Evolutionary conservation across 202 grass and related monocot genomes (phyloP).

Genomic region (Musa balbisiana): DNA sequence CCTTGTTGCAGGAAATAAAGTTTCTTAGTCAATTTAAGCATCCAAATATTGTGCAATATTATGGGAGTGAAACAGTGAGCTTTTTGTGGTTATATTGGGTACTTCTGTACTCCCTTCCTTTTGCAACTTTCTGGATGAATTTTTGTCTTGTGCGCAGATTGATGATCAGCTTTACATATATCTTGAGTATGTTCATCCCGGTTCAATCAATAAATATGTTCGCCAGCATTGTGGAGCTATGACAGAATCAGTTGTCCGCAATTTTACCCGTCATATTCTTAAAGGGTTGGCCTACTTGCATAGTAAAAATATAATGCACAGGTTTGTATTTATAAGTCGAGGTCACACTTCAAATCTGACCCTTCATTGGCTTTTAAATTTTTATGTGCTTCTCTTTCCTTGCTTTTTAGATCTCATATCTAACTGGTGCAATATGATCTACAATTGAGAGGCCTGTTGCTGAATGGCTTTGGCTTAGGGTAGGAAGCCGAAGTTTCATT

Average conservation of each 20-base stretch:
- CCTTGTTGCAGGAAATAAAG: constrained; percentile 76
- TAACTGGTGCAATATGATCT: too few relatives aligned
- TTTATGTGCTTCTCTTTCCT: too few relatives aligned
- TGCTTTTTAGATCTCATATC: too few relatives aligned
- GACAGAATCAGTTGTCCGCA: constrained; percentile 85
- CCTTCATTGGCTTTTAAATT: too few relatives aligned
- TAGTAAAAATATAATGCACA: constrained; percentile 93
- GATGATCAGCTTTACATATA: constrained; percentile 95
- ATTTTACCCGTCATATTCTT: constrained; percentile 90
- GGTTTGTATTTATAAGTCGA: constrained; percentile 27
- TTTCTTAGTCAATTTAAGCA: constrained; percentile 93
- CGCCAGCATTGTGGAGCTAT: constrained; percentile 74
- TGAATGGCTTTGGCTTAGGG: too few relatives aligned
- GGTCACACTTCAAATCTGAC: too few relatives aligned
- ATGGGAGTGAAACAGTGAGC: constrained; percentile 86
- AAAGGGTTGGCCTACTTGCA: constrained; percentile 75
- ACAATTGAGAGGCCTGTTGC: too few relatives aligned
- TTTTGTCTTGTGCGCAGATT: constrained; percentile 40
- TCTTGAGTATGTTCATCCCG: constrained; percentile 90
- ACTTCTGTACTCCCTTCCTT: neutral
- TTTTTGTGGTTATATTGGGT: neutral
- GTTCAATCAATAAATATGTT: constrained; percentile 92
- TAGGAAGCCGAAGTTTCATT: too few relatives aligned
- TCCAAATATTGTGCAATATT: constrained; percentile 92
- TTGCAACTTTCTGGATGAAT: neutral